Evolutionary conservation across 345 rosid genomes (phyloP), one percentile per base, ranked within the genome.

Genomic region (Populus nigra): DNA sequence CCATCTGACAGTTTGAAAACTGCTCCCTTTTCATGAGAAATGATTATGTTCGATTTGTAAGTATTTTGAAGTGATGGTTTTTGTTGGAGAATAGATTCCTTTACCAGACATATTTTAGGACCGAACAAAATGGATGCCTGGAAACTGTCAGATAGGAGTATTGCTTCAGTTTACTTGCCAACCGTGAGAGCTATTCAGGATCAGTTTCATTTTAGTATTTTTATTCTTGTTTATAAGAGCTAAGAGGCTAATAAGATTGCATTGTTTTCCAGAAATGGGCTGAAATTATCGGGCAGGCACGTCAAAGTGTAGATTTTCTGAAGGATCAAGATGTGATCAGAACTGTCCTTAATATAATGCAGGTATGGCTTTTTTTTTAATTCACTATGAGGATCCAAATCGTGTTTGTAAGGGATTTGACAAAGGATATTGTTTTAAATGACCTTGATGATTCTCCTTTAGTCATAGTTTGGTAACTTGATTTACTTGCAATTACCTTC

Each of bases 221-320:
- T 36, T 31, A 57, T 39, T 39, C 55, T 23, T 0, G 33, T 43
- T 43, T 10, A 7, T 20, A 18, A 20, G 38, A 39, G 22, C 10
- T 49, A 31, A 66, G 63, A 66, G 71, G 29, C 61, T 78, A 73
- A 65, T 69, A 33, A n/a, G 50, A 33, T 15, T 80, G 59, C 55
- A 55, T 87, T 82, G 73, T 61, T 53, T 31, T 88, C 87, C 87
- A 96, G 99, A 94, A 89, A 92, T 96, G 99, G 99, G 91, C 83
- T 74, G 98, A 96, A 80, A 96, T 94, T 74, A 91, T 96, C 57
- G 93, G 91, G 63, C 92, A 92, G 88, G 98, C 99, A 69, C 97
- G 97, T 25, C 98, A 90, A 74, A 96, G 97, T 83, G 97, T 89
- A 79, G 99, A 94, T 77, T 86, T 86, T 75, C 90, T 96, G 66